phyloP scores from a whole-genome alignment of 495 filamentous ascomycete genomes.

The Podospora didyma region DNA sequence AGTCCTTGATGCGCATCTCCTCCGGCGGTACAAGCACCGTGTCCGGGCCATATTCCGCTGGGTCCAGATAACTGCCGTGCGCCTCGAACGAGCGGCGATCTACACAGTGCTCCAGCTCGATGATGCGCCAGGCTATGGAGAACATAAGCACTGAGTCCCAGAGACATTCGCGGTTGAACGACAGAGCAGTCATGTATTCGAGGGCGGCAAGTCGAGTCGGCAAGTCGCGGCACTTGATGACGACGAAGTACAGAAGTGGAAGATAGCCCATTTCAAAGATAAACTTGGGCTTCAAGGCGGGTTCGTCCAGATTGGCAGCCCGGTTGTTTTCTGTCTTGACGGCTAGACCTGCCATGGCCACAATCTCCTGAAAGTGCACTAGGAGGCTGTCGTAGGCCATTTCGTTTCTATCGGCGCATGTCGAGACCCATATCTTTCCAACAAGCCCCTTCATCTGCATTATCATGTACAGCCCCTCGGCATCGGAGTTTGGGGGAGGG shows the following conservation, averaged over 20 bases:
- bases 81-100: conserved; percentile 3
- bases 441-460: conserved; percentile 21
- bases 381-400: conserved; percentile 25
- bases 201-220: conserved; percentile 34
- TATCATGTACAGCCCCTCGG: not conserved
- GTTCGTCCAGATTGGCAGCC: no score
- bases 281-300: conserved; percentile 23
- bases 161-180: conserved; percentile 20
- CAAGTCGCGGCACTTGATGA: conserved; percentile 40
- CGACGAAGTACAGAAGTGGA: conserved; percentile 40
- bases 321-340: conserved; percentile 1
- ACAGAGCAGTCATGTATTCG: conserved; percentile 17
- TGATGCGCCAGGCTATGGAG: conserved; percentile 22
- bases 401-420: conserved; percentile 22
- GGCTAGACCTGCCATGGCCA: conserved; percentile 12
- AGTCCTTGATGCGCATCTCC: not conserved
- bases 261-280: conserved; percentile 44
- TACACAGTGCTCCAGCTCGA: conserved; percentile 33
- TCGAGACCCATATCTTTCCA: conserved; percentile 18
- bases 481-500: not conserved
- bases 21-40: not conserved
- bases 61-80: not conserved
- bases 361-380: conserved; percentile 17
- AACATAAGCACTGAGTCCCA: conserved; percentile 27
- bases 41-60: not conserved